phyloP scores from a whole-genome alignment of 2,329 filamentous ascomycete genomes.

The Paracamarosporium sp. region DNA sequence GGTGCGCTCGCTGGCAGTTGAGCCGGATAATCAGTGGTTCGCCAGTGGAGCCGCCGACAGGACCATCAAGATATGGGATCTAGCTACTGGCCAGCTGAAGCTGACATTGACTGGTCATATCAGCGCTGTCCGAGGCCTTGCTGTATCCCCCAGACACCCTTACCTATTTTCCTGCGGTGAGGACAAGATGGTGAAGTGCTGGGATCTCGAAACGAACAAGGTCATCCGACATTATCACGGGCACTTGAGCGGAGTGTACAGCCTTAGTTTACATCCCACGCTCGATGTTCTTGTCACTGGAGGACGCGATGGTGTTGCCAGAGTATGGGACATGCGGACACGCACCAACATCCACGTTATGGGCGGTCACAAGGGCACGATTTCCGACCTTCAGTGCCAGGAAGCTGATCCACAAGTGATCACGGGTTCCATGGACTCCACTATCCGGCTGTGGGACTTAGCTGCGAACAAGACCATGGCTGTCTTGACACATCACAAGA shows the following conservation, averaged over 20 bases:
- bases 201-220: slow-evolving; percentile 99
- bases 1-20: slow-evolving; percentile 76
- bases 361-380: slow-evolving; percentile 86
- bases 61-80: slow-evolving; percentile 98
- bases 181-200: slow-evolving; percentile 99
- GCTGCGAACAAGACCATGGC: slow-evolving; percentile 96
- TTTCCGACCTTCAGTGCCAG: slow-evolving; percentile 89
- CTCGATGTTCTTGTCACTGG: slow-evolving; percentile 95
- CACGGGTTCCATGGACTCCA: slow-evolving; percentile 82
- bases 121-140: slow-evolving; percentile 66
- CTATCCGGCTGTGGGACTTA: slow-evolving; percentile 78
- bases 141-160: slow-evolving; percentile 90
- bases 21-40: slow-evolving; percentile 98
- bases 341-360: slow-evolving; percentile 95
- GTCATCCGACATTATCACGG: slow-evolving; percentile 88
- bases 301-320: slow-evolving; percentile 85
- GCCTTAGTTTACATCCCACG: slow-evolving; percentile 89
- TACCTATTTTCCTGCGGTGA: slow-evolving; percentile 98
- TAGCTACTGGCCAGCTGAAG: slow-evolving; percentile 72
- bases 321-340: slow-evolving; percentile 66
- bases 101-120: slow-evolving; percentile 41
- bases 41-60: slow-evolving; percentile 93
- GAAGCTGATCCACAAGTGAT: slow-evolving; percentile 97
- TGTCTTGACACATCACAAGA: slow-evolving; percentile 97
- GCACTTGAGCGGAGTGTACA: slow-evolving; percentile 94